Evolutionary conservation across 2,329 filamentous ascomycete species (phyloP).

Genomic region (Trichoderma hamatum): DNA sequence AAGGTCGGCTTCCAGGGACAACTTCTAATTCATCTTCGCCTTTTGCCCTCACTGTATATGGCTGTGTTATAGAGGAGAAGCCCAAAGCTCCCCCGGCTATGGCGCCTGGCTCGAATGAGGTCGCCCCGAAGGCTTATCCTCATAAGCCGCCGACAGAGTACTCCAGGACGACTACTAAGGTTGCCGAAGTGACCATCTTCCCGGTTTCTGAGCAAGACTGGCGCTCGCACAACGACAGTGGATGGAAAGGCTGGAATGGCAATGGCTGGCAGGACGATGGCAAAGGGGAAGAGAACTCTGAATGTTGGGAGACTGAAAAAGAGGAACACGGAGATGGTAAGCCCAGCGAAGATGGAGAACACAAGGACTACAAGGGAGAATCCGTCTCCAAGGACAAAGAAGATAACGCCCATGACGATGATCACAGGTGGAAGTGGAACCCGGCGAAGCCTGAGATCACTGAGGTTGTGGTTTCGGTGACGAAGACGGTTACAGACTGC

Average conservation of each 20-base stretch:
- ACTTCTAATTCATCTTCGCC: constrained; percentile 24
- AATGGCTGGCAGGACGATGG: not conserved
- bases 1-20: not conserved
- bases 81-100: constrained; percentile 42
- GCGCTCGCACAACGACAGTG: not conserved
- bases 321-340: not conserved
- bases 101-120: constrained; percentile 31
- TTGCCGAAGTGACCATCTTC: constrained; percentile 8
- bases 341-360: not conserved
- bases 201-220: constrained; percentile 12
- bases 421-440: not conserved
- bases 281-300: not conserved
- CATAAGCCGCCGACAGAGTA: not conserved
- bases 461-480: not conserved
- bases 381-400: not conserved
- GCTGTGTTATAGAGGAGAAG: constrained; percentile 37
- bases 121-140: not conserved
- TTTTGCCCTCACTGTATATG: constrained; percentile 50
- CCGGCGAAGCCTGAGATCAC: not conserved
- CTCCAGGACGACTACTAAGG: not conserved
- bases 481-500: constrained; percentile 7
- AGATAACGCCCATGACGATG: not conserved
- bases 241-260: not conserved
- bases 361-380: not conserved
- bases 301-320: not conserved